Conservation (phyloP, 257 asterid genomes). For the Ajuga chamaepitys region DNA sequence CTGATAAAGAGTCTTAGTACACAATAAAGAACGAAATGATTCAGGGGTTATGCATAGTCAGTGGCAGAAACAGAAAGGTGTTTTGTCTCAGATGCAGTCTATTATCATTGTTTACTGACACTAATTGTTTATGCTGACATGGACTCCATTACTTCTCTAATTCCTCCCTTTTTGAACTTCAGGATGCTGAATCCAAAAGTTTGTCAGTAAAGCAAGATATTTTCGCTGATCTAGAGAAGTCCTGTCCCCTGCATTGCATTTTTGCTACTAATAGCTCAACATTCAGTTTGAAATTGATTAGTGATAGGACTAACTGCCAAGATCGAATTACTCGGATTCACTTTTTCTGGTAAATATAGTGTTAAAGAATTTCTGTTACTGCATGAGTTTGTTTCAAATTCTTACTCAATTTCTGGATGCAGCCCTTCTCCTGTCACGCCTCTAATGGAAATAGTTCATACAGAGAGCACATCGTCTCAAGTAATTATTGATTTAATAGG, state of each 20-base stretch:
- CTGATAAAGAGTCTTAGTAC: not conserved
- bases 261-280: conserved; percentile 36
- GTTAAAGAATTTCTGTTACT: not conserved
- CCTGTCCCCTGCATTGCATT: conserved; percentile 35
- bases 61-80: not conserved
- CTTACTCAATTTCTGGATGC: conserved; percentile 16
- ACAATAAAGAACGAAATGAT: not conserved
- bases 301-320: conserved; percentile 33
- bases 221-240: conserved; percentile 35
- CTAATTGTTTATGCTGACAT: not conserved
- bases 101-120: not conserved
- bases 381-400: not conserved
- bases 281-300: conserved; percentile 28
- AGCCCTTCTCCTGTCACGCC: conserved; percentile 45
- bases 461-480: conserved; percentile 31
- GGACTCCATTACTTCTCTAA: conserved; percentile 4
- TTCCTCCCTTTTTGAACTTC: conserved; percentile 1
- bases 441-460: conserved; percentile 37
- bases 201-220: conserved; percentile 32
- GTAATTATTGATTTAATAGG: conserved; percentile 39
- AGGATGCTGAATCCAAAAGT: conserved; percentile 38
- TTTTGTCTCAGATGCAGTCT: not conserved
- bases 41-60: not conserved
- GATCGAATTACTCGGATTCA: conserved; percentile 33
- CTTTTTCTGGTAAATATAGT: conserved; percentile 34